Percentiles rank a stretch among this genome's conserved stretches.
These are phyloP conservation scores for Malania oleifera DNA, from an alignment of 164 flowering plant genomes.

Conservation along the genomic window DNA sequence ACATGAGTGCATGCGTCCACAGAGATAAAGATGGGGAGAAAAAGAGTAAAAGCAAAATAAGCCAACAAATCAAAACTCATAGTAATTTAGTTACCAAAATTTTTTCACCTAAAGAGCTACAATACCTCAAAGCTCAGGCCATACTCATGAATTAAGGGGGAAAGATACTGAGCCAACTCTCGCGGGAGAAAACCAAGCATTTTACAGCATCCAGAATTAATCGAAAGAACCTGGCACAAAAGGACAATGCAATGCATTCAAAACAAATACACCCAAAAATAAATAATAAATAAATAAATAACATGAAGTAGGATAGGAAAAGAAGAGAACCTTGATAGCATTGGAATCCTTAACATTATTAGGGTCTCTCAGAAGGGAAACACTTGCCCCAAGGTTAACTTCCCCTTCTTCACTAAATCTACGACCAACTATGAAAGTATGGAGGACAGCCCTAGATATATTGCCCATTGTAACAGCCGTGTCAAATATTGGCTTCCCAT, in stretches of 20 bases:
- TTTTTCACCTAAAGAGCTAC: background rate
- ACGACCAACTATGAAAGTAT: slow-evolving; percentile 82
- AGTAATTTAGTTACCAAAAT: background rate
- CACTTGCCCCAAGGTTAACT: slow-evolving; percentile 36
- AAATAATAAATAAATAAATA: background rate
- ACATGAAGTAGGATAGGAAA: slow-evolving; percentile 1
- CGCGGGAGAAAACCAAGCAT: slow-evolving; percentile 77
- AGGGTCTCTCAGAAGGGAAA: slow-evolving; percentile 64
- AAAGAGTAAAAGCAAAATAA: background rate
- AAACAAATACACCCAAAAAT: background rate
- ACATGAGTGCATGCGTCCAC: background rate
- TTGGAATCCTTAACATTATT: slow-evolving; percentile 65
- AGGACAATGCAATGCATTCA: slow-evolving; percentile 12
- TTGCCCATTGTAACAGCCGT: slow-evolving; percentile 19
- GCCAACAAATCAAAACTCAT: background rate
- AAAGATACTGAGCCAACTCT: slow-evolving; percentile 64
- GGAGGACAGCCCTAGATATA: slow-evolving; percentile 26
- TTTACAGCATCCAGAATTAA: slow-evolving; percentile 36
- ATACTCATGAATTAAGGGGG: slow-evolving; percentile 71
- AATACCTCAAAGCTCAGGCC: slow-evolving; percentile 66
- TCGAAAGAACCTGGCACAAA: slow-evolving; percentile 55
- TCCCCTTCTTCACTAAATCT: slow-evolving; percentile 50
- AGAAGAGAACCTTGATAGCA: slow-evolving; percentile 66
- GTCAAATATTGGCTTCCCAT: slow-evolving; percentile 15
- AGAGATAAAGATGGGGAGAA: background rate